Evolutionary conservation across 176 grass and related monocot genomes (phyloP), one percentile per base, ranked within the genome.

Genomic region (Typha latifolia): DNA sequence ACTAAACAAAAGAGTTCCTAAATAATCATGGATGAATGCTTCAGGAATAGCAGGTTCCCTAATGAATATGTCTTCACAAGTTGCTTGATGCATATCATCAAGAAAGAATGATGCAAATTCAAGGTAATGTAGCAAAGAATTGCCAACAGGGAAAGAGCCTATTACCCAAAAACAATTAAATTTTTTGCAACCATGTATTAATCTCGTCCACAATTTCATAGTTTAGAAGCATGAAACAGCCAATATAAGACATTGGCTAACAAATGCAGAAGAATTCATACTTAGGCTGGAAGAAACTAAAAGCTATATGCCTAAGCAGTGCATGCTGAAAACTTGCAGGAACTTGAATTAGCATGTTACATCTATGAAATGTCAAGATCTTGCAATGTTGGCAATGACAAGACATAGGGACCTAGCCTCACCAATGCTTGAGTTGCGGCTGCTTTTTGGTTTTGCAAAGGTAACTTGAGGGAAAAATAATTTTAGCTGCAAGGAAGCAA

Each of bases 381-480:
- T 37, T 37, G 34, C 34, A 37, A 37, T 37, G 34, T 37, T 37
- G 34, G 34, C 34, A 37, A 37, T 37, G 34, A 2, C 34, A 37
- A 37, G 34, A 37, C 5, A 37, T 37, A 37, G 4, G 34, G 34
- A 37, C 7, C 34, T 57, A 57, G 5, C 57, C 80, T 75, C 67
- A 96, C 85, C 93, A 13, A 96, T 96, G 51, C 88, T 96, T 65
- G 88, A 91, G 80, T 96, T 96, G 22, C 88, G 72, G 80, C 92
- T 96, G 61, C 85, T 86, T 64, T 96, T 96, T 15, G 92, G 88
- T 66, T 91, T 89, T 12, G 88, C 85, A 89, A 96, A 91, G 48
- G 88, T 91, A 77, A 96, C 92, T 84, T 91, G 85, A 70, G 80
- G 78, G 77, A 91, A 96, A 72, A 96, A 96, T 47, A 96, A 15